phyloP scores from a whole-genome alignment of 768 basidiomycete genomes.

The Russula abietina region DNA sequence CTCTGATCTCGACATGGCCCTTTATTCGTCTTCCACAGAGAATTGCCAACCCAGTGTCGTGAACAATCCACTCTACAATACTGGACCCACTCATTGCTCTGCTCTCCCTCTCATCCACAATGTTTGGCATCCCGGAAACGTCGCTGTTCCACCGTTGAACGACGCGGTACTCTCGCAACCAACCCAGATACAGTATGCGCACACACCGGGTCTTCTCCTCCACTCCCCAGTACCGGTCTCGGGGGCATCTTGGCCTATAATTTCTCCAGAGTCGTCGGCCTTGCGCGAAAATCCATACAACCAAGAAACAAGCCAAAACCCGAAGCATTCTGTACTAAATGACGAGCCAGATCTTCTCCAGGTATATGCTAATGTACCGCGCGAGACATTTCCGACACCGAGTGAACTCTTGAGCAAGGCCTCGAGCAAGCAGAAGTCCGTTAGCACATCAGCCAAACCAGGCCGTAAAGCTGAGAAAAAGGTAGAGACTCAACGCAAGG shows the following conservation, averaged over 20 bases:
- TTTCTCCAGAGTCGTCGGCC: constrained; percentile 13
- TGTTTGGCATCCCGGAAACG: constrained; percentile 16
- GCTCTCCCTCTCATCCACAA: constrained; percentile 10
- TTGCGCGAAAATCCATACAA: not conserved
- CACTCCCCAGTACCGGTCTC: constrained; percentile 24
- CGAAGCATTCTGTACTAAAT: not conserved
- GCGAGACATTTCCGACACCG: constrained; percentile 51
- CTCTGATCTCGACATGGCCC: constrained; percentile 9
- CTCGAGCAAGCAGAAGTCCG: constrained; percentile 20
- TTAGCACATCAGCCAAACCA: constrained; percentile 7
- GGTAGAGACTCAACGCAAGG: constrained; percentile 48
- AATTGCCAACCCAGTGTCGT: constrained; percentile 5
- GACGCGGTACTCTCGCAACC: not conserved
- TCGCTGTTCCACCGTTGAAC: not conserved
- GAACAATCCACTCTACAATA: not conserved
- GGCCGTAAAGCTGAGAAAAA: constrained; percentile 18
- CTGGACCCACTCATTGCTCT: constrained; percentile 11
- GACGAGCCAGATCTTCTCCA: constrained; percentile 21
- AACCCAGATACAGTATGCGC: constrained; percentile 8
- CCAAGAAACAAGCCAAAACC: not conserved
- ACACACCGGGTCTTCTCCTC: constrained; percentile 11
- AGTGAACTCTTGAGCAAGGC: constrained; percentile 52
- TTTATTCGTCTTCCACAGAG: constrained; percentile 8
- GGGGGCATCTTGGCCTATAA: constrained; percentile 17
- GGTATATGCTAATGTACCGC: constrained; percentile 27